Conservation (phyloP, 208 protist species). For the Wallacemonas sp. region DNA sequence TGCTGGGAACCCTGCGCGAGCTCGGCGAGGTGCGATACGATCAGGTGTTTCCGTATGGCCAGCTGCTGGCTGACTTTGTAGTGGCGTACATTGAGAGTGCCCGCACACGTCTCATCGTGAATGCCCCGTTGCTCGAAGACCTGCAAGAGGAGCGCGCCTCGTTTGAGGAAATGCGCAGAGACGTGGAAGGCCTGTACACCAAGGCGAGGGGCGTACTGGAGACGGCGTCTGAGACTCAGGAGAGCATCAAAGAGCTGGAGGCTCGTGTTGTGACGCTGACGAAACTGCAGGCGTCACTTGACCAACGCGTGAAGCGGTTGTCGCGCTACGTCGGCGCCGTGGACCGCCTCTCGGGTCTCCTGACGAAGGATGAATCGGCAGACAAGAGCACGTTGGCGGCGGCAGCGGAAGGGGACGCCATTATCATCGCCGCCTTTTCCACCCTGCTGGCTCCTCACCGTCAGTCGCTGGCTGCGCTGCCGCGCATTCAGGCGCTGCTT, state of each 20-base stretch:
- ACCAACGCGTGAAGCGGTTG: conserved; percentile 41
- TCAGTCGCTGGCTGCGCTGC: conserved; percentile 10
- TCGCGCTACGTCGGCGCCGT: conserved; percentile 51
- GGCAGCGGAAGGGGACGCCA: conserved; percentile 50
- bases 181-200: conserved; percentile 19
- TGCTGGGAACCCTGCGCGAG: conserved; percentile 24
- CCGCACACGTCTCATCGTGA: conserved; percentile 14
- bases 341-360: conserved; percentile 67
- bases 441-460: conserved; percentile 44
- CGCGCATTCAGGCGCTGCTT: conserved; percentile 22
- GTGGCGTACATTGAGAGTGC: conserved; percentile 41
- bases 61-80: conserved; percentile 50
- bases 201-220: conserved; percentile 8
- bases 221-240: not conserved
- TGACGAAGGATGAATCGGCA: conserved; percentile 12
- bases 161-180: conserved; percentile 14
- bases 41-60: conserved; percentile 38
- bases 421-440: conserved; percentile 66
- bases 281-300: conserved; percentile 7
- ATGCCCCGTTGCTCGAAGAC: conserved; percentile 17
- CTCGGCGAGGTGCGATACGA: conserved; percentile 50
- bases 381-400: conserved; percentile 19
- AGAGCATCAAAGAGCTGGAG: conserved; percentile 11
- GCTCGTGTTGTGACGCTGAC: conserved; percentile 6
- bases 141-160: conserved; percentile 18